These are phyloP conservation scores for Astrothelium macrocarpum DNA, from an alignment of 495 filamentous ascomycete species.

Conservation along the genomic window DNA sequence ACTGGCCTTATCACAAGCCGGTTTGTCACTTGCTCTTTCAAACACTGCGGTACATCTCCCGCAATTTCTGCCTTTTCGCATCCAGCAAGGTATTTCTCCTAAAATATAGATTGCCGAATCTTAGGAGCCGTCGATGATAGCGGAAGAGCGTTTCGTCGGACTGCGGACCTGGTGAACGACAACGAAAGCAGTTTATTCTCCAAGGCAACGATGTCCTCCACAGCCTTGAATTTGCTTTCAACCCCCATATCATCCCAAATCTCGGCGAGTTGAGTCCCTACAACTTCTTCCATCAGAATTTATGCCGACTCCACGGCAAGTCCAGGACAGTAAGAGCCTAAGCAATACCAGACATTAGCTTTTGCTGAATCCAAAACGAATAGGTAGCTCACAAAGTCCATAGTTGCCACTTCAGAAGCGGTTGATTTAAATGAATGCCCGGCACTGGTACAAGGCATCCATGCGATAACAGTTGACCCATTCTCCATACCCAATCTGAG, in stretches of 20 bases:
- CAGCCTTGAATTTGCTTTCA: constrained; percentile 18
- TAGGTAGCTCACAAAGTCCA: constrained; percentile 34
- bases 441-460: constrained; percentile 34
- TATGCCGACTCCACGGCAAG: constrained; percentile 33
- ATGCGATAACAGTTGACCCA: constrained; percentile 32
- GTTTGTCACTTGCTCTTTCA: constrained; percentile 1
- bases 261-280: constrained; percentile 19
- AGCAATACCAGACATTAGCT: neutral
- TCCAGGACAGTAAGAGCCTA: neutral
- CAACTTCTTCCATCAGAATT: constrained; percentile 32
- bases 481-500: constrained; percentile 37
- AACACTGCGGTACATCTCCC: neutral
- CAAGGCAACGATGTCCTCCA: constrained; percentile 25
- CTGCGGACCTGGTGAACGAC: constrained; percentile 16
- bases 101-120: constrained; percentile 7
- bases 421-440: constrained; percentile 32
- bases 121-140: neutral
- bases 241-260: constrained; percentile 23
- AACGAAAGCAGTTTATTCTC: constrained; percentile 24
- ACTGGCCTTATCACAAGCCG: constrained; percentile 8
- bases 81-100: neutral
- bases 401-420: constrained; percentile 36
- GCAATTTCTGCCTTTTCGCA: constrained; percentile 10
- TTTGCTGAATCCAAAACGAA: neutral
- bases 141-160: neutral